These are phyloP conservation scores for Adansonia madagascariensis DNA, from an alignment of 441 rosid species.

Conservation along the genomic window DNA sequence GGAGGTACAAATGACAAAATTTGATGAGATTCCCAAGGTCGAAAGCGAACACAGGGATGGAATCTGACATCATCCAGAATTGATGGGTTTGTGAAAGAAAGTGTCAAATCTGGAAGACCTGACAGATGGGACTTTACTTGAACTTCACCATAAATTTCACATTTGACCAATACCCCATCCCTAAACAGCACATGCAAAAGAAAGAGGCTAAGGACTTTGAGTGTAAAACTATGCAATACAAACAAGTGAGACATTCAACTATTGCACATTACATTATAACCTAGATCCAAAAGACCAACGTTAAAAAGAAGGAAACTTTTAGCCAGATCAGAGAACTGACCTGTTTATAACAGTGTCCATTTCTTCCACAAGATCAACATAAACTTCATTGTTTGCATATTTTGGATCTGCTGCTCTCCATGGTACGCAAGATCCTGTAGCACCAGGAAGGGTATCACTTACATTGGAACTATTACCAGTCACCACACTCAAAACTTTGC, in stretches of 20 bases:
- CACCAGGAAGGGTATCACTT: conserved; percentile 83
- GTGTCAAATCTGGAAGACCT: conserved; percentile 92
- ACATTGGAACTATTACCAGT: conserved; percentile 86
- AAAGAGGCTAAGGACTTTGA: conserved; percentile 14
- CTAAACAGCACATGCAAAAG: conserved; percentile 46
- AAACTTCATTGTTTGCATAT: conserved; percentile 85
- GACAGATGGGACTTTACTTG: conserved; percentile 86
- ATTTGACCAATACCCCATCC: conserved; percentile 85
- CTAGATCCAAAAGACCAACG: conserved; percentile 13
- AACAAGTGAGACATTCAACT: conserved; percentile 15
- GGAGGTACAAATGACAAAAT: conserved; percentile 95
- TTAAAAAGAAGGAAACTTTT: neutral
- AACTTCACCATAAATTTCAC: conserved; percentile 86
- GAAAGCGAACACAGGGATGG: conserved; percentile 91
- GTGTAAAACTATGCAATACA: neutral
- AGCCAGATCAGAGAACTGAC: conserved; percentile 35
- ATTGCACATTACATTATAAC: neutral
- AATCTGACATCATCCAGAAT: conserved; percentile 80
- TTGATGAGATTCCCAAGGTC: conserved; percentile 94
- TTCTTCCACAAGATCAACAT: conserved; percentile 93
- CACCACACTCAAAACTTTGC: conserved; percentile 91
- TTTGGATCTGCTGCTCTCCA: conserved; percentile 90
- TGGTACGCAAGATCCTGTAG: conserved; percentile 87
- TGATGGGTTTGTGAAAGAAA: conserved; percentile 80
- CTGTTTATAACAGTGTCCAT: conserved; percentile 90